Conservation (phyloP, 768 basidiomycete genomes). For the Sutorius australiensis region DNA sequence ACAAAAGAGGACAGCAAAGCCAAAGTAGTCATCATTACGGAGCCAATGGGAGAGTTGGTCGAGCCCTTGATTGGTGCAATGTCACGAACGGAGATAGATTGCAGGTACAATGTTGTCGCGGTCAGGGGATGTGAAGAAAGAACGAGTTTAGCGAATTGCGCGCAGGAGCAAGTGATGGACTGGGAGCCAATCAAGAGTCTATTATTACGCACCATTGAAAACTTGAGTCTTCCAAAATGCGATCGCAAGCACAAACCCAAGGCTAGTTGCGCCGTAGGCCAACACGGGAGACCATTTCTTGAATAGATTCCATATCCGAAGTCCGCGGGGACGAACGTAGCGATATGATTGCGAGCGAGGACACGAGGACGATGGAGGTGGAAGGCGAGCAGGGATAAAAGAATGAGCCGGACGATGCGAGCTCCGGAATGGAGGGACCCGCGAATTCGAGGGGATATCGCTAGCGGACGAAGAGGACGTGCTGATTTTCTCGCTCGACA, state of each 20-base stretch:
- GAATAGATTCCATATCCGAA: constrained; percentile 56
- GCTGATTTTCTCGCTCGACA: constrained; percentile 24
- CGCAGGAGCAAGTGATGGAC: not conserved
- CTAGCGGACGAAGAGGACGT: constrained; percentile 3
- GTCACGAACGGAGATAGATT: not conserved
- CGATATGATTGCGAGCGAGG: constrained; percentile 23
- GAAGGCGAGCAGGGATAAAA: constrained; percentile 19
- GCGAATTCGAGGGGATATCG: constrained; percentile 21
- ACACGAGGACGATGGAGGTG: constrained; percentile 12
- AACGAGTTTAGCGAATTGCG: constrained; percentile 1
- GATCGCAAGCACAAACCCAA: constrained; percentile 77
- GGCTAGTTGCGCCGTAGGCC: constrained; percentile 70
- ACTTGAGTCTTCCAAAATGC: constrained; percentile 80
- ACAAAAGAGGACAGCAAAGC: constrained; percentile 73
- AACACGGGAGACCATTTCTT: constrained; percentile 77
- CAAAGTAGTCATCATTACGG: constrained; percentile 64
- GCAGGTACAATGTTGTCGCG: not conserved
- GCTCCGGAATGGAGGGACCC: constrained; percentile 13
- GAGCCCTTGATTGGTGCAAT: constrained; percentile 48
- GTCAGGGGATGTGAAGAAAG: not conserved
- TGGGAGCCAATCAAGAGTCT: not conserved
- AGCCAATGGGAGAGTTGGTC: constrained; percentile 81
- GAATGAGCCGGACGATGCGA: constrained; percentile 15
- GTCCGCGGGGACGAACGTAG: constrained; percentile 44
- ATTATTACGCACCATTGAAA: constrained; percentile 61